These are phyloP conservation scores for Pleurotus djamor DNA, from an alignment of 768 basidiomycete species.

Conservation along the genomic window DNA sequence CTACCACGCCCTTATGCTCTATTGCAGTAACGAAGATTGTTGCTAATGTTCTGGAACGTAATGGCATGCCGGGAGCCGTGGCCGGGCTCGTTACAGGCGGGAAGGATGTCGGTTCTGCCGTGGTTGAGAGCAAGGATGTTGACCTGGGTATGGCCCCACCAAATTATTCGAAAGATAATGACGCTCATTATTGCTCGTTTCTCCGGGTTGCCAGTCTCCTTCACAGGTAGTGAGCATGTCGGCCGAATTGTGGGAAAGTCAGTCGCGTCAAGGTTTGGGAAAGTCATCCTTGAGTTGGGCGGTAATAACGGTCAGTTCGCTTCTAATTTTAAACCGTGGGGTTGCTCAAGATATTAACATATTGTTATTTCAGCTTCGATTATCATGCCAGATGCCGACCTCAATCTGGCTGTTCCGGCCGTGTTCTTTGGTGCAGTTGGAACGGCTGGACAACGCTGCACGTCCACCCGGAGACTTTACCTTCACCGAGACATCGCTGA, in stretches of 20 bases:
- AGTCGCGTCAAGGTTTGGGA: slow-evolving; percentile 87
- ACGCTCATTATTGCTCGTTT: not conserved
- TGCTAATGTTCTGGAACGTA: slow-evolving; percentile 73
- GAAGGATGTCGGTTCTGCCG: slow-evolving; percentile 73
- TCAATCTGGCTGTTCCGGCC: slow-evolving; percentile 83
- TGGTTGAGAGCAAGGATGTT: slow-evolving; percentile 73
- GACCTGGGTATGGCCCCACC: slow-evolving; percentile 60
- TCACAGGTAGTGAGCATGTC: slow-evolving; percentile 90
- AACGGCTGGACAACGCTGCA: slow-evolving; percentile 75
- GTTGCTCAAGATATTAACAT: slow-evolving; percentile 10
- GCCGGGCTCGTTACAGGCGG: slow-evolving; percentile 84
- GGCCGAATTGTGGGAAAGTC: slow-evolving; percentile 86
- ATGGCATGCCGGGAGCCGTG: slow-evolving; percentile 82
- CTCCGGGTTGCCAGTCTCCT: slow-evolving; percentile 61
- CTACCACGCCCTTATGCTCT: slow-evolving; percentile 84
- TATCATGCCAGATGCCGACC: slow-evolving; percentile 92
- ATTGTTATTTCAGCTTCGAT: slow-evolving; percentile 64
- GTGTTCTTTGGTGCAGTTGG: slow-evolving; percentile 96
- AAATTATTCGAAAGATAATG: slow-evolving; percentile 8
- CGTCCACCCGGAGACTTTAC: slow-evolving; percentile 88
- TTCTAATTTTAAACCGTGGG: slow-evolving; percentile 11
- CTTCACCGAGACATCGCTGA: slow-evolving; percentile 79
- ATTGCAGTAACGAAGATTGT: slow-evolving; percentile 90
- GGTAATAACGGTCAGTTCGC: slow-evolving; percentile 84
- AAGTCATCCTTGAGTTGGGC: slow-evolving; percentile 87